phyloP scores from a whole-genome alignment of 805 yeast genomes.

The Lachancea quebecensis region DNA sequence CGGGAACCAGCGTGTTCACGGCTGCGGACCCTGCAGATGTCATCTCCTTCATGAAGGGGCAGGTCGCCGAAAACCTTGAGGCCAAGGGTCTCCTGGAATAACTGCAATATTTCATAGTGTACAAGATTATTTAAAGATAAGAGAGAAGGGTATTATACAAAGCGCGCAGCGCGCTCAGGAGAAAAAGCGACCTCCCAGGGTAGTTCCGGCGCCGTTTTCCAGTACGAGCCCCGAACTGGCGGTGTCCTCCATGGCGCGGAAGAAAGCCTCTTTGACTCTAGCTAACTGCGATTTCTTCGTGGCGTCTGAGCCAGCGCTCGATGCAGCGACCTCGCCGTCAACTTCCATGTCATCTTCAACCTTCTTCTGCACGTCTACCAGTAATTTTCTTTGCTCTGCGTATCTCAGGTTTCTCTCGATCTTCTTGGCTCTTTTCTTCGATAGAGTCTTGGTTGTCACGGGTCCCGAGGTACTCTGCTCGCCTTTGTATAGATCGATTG shows the following conservation, averaged over 20 bases:
- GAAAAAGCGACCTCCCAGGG: conserved; percentile 69
- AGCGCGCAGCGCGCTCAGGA: conserved; percentile 18
- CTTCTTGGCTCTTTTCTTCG: conserved; percentile 74
- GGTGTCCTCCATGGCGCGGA: conserved; percentile 63
- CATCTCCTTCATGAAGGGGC: conserved; percentile 57
- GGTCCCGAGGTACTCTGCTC: conserved; percentile 14
- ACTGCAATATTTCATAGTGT: neutral
- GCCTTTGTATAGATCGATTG: conserved; percentile 36
- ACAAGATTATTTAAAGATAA: neutral
- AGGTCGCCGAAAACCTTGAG: conserved; percentile 47
- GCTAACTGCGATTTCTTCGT: conserved; percentile 34
- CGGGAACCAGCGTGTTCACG: conserved; percentile 90
- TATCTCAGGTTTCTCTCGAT: conserved; percentile 74
- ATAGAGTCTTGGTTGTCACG: conserved; percentile 52
- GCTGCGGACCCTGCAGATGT: conserved; percentile 75
- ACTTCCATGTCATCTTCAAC: conserved; percentile 46
- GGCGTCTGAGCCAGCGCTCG: conserved; percentile 20
- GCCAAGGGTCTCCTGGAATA: conserved; percentile 36
- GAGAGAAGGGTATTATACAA: neutral
- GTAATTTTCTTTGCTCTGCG: conserved; percentile 48
- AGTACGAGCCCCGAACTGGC: conserved; percentile 40
- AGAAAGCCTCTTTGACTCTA: conserved; percentile 54
- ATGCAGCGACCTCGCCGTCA: conserved; percentile 15
- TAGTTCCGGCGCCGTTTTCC: conserved; percentile 67
- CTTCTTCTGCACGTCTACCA: conserved; percentile 43